Conservation (phyloP, 257 asterid genomes). For the Solanum raphanifolium region DNA sequence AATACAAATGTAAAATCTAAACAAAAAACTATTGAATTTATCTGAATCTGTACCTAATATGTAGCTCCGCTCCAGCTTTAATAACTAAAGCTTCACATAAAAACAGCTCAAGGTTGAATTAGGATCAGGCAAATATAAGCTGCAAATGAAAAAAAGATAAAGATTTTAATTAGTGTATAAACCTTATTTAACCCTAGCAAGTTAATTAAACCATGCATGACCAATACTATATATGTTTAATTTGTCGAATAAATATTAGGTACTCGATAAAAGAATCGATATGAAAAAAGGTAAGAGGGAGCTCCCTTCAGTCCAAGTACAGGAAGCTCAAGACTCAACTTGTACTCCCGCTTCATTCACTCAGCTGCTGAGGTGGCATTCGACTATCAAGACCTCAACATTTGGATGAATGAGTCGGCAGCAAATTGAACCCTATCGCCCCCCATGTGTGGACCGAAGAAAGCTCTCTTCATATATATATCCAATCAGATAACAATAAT, state of each 20-base stretch:
- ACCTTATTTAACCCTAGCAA: neutral
- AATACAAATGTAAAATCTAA: neutral
- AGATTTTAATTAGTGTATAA: neutral
- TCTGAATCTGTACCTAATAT: neutral
- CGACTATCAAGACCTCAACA: slow-evolving; percentile 24
- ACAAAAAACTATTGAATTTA: neutral
- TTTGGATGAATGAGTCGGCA: slow-evolving; percentile 98
- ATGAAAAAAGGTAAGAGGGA: slow-evolving; percentile 33
- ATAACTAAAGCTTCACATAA: neutral
- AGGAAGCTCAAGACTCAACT: slow-evolving; percentile 51
- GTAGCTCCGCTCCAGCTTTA: neutral
- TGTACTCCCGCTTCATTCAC: slow-evolving; percentile 93
- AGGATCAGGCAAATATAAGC: neutral
- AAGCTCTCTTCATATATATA: slow-evolving; percentile 59
- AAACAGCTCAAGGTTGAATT: neutral
- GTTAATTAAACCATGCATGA: neutral
- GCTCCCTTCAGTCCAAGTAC: slow-evolving; percentile 99
- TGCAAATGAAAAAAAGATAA: neutral
- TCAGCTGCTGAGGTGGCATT: slow-evolving; percentile 32
- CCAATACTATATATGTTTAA: neutral
- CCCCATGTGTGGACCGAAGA: slow-evolving; percentile 81
- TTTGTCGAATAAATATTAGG: neutral
- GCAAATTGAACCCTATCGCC: slow-evolving; percentile 68
- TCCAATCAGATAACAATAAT: neutral
- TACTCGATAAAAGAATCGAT: neutral